These are phyloP conservation scores for Mucor mucedo DNA, from an alignment of 371 early-diverging fungal species.

Conservation along the genomic window DNA sequence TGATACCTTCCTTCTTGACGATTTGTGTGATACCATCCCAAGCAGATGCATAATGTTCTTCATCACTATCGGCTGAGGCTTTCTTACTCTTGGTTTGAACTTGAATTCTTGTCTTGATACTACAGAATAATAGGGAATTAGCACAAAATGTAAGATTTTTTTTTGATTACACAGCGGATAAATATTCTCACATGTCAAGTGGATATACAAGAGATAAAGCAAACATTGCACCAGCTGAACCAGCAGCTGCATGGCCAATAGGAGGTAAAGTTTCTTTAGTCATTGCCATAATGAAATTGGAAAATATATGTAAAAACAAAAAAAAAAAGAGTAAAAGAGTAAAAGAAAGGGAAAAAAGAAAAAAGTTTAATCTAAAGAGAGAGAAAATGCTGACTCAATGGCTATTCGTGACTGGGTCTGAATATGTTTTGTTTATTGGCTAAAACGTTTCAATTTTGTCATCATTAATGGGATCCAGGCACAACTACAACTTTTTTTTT, in stretches of 20 bases:
- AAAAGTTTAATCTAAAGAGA: neutral
- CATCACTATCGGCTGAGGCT: constrained; percentile 33
- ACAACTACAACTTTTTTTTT: neutral
- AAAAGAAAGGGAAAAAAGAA: neutral
- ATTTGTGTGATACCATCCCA: constrained; percentile 86
- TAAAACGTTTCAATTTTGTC: constrained; percentile 8
- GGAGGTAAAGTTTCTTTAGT: constrained; percentile 75
- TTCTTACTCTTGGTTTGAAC: constrained; percentile 71
- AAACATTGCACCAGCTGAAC: constrained; percentile 91
- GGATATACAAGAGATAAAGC: constrained; percentile 92
- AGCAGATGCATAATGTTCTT: constrained; percentile 67
- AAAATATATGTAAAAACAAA: neutral
- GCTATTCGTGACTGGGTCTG: constrained; percentile 2
- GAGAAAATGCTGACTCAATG: constrained; percentile 3
- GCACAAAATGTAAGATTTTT: too few species aligned
- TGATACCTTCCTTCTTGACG: constrained; percentile 80
- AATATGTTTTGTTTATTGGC: neutral
- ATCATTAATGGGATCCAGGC: constrained; percentile 1
- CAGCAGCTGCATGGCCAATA: constrained; percentile 91
- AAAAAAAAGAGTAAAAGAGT: neutral
- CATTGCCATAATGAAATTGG: constrained; percentile 37
- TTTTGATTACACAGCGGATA: neutral
- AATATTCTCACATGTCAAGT: constrained; percentile 84
- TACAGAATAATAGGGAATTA: constrained; percentile 29
- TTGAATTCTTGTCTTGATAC: constrained; percentile 93